phyloP scores from a whole-genome alignment of 106 monocot genomes.

The Acorus calamus region DNA sequence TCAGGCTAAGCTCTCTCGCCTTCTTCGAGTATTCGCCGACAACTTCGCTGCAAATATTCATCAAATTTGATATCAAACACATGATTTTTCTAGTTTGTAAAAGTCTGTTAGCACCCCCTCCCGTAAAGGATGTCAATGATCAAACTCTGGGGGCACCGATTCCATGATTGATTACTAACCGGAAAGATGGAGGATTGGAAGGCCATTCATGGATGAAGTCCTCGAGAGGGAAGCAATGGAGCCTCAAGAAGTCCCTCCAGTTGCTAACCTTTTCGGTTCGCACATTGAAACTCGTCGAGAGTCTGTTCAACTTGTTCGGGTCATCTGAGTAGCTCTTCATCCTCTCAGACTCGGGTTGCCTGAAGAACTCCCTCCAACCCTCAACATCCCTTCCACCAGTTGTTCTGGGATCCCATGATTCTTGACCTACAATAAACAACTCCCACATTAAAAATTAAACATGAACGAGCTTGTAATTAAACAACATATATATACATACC shows the following conservation, averaged over 20 bases:
- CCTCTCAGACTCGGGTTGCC: conserved; percentile 30
- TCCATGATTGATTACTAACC: conserved; percentile 5
- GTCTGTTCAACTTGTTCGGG: conserved; percentile 21
- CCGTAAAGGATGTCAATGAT: too few species aligned
- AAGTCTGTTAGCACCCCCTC: too few species aligned
- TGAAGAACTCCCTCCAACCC: conserved; percentile 33
- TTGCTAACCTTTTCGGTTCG: conserved; percentile 22
- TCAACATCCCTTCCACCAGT: conserved; percentile 22
- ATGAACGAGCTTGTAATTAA: too few species aligned
- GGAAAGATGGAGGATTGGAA: conserved; percentile 31
- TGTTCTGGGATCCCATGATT: conserved; percentile 29
- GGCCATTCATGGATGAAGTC: conserved; percentile 50
- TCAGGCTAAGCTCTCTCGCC: conserved; percentile 26
- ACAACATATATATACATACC: conserved; percentile 9
- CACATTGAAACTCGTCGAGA: conserved; percentile 54
- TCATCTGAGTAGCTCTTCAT: conserved; percentile 40
- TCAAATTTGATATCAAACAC: too few species aligned
- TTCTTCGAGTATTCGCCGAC: conserved; percentile 34
- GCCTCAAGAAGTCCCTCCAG: conserved; percentile 44
- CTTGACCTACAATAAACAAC: conserved; percentile 13
- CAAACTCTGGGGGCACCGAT: too few species aligned
- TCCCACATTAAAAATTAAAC: too few species aligned
- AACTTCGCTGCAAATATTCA: conserved; percentile 25
- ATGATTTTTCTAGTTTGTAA: too few species aligned
- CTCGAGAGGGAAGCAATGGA: conserved; percentile 43